phyloP scores from a whole-genome alignment of 2,329 filamentous ascomycete species.

The Colletotrichum liaoningense region DNA sequence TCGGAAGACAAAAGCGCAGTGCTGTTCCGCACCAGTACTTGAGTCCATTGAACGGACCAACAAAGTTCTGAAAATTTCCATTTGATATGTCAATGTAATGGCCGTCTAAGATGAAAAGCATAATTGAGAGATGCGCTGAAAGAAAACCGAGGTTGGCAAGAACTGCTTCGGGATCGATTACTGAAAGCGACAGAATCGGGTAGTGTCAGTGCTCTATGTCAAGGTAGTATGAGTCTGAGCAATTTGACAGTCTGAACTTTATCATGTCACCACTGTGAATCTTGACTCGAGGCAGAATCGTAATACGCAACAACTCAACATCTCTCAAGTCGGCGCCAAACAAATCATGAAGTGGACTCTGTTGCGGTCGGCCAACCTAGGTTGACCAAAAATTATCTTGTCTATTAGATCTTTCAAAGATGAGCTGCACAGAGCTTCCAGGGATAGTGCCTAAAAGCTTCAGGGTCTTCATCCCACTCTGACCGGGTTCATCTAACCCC shows the following conservation, averaged over 20 bases:
- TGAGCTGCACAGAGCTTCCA: neutral
- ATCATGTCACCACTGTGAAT: neutral
- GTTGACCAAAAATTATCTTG: too few relatives aligned
- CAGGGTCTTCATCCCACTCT: neutral
- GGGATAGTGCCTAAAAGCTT: neutral
- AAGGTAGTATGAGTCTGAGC: neutral
- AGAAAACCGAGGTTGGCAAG: neutral
- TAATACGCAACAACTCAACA: neutral
- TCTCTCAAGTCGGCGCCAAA: neutral
- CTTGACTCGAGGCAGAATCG: neutral
- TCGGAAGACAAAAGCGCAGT: neutral
- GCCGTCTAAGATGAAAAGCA: neutral
- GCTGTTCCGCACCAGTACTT: neutral
- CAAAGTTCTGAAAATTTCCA: neutral
- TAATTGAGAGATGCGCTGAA: neutral
- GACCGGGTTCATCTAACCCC: neutral
- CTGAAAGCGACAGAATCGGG: neutral
- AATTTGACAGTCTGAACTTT: neutral
- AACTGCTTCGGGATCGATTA: neutral
- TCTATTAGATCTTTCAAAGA: neutral
- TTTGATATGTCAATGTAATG: neutral
- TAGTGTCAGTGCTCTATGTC: neutral
- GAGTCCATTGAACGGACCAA: neutral
- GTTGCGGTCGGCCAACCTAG: neutral
- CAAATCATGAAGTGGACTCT: neutral